phyloP scores from a whole-genome alignment of 2,329 filamentous ascomycete species.

The Sporothrix humicola region DNA sequence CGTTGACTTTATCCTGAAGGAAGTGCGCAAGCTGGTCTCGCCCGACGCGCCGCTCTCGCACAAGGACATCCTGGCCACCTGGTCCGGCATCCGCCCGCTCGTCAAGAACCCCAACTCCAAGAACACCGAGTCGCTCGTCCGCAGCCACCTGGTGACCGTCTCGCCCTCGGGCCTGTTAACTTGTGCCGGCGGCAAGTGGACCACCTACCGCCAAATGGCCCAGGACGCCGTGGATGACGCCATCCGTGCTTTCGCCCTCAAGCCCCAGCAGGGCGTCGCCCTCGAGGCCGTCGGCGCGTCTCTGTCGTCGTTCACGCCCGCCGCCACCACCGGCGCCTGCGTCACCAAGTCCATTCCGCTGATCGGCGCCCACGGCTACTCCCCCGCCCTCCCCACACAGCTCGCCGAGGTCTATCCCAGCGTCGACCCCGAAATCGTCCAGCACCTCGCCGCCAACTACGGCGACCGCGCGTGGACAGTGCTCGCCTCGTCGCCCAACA shows the following conservation, averaged over 20 bases:
- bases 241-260: slow-evolving; percentile 67
- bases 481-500: slow-evolving; percentile 6
- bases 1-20: slow-evolving; percentile 64
- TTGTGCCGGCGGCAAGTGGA: slow-evolving; percentile 86
- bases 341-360: slow-evolving; percentile 65
- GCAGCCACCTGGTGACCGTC: slow-evolving; percentile 78
- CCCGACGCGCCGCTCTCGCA: slow-evolving; percentile 56
- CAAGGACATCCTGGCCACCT: slow-evolving; percentile 46
- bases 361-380: slow-evolving; percentile 72
- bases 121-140: slow-evolving; percentile 82
- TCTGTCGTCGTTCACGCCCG: neutral
- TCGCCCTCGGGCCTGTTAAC: slow-evolving; percentile 78
- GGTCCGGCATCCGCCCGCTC: slow-evolving; percentile 77
- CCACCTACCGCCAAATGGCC: slow-evolving; percentile 87
- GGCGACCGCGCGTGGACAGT: slow-evolving; percentile 93
- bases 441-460: slow-evolving; percentile 85
- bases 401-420: slow-evolving; percentile 72
- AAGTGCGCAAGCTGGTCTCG: slow-evolving; percentile 76
- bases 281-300: slow-evolving; percentile 28
- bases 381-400: slow-evolving; percentile 27
- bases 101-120: slow-evolving; percentile 81
- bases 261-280: slow-evolving; percentile 49
- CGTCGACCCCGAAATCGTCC: slow-evolving; percentile 88
- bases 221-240: slow-evolving; percentile 84
- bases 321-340: slow-evolving; percentile 37